Evolutionary conservation across 1,284 basidiomycete genomes (phyloP), one percentile per base, ranked within the genome.

Genomic region (Entoloma clypeatum): DNA sequence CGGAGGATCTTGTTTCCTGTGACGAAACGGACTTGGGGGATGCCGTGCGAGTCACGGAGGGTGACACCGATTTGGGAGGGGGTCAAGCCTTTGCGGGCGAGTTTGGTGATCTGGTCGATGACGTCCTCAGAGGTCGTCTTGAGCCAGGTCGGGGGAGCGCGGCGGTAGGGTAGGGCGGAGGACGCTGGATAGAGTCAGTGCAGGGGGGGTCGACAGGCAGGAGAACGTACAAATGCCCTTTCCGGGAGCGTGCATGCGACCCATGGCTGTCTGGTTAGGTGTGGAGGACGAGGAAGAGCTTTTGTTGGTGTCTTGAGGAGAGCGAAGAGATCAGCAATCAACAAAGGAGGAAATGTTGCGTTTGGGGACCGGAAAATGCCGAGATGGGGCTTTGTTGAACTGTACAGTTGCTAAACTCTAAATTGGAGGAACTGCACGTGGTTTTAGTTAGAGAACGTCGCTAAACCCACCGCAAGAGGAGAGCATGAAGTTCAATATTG

Each of bases 1-100:
- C 95, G 86, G 59, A 98, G 85, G 63, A 99, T 95, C 82, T 98
- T 98, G 89, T 96, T 97, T 65, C 94, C 95, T 48, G 95, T 98
- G 62, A 98, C 88, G 70, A 91, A 92, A 61, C 93, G 92, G 69
- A 98, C 94, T 66, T 89, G 89, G 65, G 95, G 93, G 60, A 98
- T 86, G 62, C 95, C 95, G 68, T 98, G 91, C 61, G 91, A 92
- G 78, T 98, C 95, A 72, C 95, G 90, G 63, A 99, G 89, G 66
- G 87, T 83, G 55, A 97, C 92, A 81, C 95, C 95, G 65, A 98
- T 97, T 70, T 97, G 92, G 39, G 94, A 98, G 42, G 95, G 95
- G 40, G 92, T 94, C 55, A 96, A 78, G 75, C 95, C 95, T 80
- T 96, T 95, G 69, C 92, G 87, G 47, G 95, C 95, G 60, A 97